Conservation (phyloP, 768 basidiomycete species). For the Podaxis pistillaris region DNA sequence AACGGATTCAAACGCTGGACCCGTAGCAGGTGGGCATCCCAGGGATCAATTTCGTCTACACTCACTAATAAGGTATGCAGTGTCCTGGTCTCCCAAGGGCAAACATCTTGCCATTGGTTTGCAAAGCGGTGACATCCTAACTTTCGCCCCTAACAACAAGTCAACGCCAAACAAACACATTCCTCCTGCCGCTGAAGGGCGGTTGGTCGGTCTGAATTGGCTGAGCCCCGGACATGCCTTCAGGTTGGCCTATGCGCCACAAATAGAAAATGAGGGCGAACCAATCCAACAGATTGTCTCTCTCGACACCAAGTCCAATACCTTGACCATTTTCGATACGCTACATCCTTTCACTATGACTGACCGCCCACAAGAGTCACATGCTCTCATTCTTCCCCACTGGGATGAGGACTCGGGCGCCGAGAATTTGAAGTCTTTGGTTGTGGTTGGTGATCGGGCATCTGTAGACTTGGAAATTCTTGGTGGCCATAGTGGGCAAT, state of each 20-base stretch:
- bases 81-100: constrained; percentile 84
- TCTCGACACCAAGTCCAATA: constrained; percentile 40
- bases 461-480: constrained; percentile 50
- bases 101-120: constrained; percentile 81
- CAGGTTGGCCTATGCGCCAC: constrained; percentile 57
- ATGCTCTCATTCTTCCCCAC: constrained; percentile 37
- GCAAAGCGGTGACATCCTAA: constrained; percentile 66
- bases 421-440: constrained; percentile 39
- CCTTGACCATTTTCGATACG: constrained; percentile 36
- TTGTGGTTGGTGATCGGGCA: constrained; percentile 44
- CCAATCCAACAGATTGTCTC: constrained; percentile 44
- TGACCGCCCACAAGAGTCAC: constrained; percentile 39
- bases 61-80: constrained; percentile 34
- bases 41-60: neutral
- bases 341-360: constrained; percentile 38
- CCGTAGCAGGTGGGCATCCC: constrained; percentile 53
- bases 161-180: constrained; percentile 56
- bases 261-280: constrained; percentile 24
- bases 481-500: constrained; percentile 37
- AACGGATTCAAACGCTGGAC: constrained; percentile 45
- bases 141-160: constrained; percentile 59
- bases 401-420: constrained; percentile 43
- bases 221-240: constrained; percentile 67
- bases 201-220: constrained; percentile 61
- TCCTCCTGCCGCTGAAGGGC: constrained; percentile 51